Conservation (phyloP, 352 stramenopile genomes). For the Phytophthora idaei region DNA sequence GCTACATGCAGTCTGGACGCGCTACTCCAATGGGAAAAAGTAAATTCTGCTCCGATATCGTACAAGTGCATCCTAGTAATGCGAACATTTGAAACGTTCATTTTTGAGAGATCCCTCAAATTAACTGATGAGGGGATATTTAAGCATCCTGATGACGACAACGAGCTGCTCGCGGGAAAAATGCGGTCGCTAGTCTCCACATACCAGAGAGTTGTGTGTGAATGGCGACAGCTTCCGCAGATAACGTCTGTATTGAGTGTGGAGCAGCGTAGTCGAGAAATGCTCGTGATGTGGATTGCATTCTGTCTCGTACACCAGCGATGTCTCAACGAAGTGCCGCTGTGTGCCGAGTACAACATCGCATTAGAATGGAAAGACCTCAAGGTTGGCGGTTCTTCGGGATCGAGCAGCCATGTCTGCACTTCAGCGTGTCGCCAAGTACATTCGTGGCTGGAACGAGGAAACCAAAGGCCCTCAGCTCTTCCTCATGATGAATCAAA, state of each 20-base stretch:
- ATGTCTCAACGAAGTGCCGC: slow-evolving; percentile 7
- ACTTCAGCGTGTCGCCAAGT: slow-evolving; percentile 36
- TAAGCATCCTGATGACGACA: not conserved
- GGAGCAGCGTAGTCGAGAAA: slow-evolving; percentile 42
- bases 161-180: not conserved
- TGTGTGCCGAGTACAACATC: slow-evolving; percentile 44
- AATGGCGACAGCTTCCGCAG: slow-evolving; percentile 18
- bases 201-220: slow-evolving; percentile 15
- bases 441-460: slow-evolving; percentile 47
- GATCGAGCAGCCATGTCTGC: slow-evolving; percentile 35
- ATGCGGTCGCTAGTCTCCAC: slow-evolving; percentile 15
- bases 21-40: slow-evolving; percentile 21
- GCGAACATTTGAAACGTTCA: slow-evolving; percentile 37
- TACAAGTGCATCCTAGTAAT: slow-evolving; percentile 28
- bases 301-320: slow-evolving; percentile 48
- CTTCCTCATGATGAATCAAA: slow-evolving; percentile 48
- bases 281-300: slow-evolving; percentile 47
- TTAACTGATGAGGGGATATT: slow-evolving; percentile 2
- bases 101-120: slow-evolving; percentile 21
- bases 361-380: slow-evolving; percentile 46
- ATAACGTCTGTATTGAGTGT: slow-evolving; percentile 28
- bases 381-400: slow-evolving; percentile 33
- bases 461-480: slow-evolving; percentile 10
- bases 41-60: slow-evolving; percentile 1
- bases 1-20: slow-evolving; percentile 11